Base-by-base conservation (phyloP, 805 yeast species). In the Sugiyamaella smithiae region DNA sequence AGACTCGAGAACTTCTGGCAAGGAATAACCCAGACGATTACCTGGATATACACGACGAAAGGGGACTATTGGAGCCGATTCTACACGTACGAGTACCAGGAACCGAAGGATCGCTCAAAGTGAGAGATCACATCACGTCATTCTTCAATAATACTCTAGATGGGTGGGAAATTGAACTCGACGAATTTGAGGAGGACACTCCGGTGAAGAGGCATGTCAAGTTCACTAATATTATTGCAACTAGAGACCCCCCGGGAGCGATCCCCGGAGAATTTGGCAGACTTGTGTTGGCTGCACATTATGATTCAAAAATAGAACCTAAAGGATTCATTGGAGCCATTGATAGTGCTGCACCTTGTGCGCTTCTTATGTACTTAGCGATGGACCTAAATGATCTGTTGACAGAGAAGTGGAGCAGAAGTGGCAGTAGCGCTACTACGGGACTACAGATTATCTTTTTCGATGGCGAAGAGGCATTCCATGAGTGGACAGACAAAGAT, bases 381-480 rank as follows among this genome's bases (percentile, higher is more conserved):
- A 60, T 65, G 40, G 61, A 55, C 1, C 33, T 48, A 20, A 62
- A 52, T 36, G 53, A 43, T n/a, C 54, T 59, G 23, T 49, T 62
- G 38, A 49, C 52, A 14, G 33, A 26, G 19, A 55, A 55, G 24
- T 61, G 65, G 66, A 42, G 28, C 2, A 28, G 32, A 7, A 43
- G 46, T 14, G 38, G 11, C 12, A 11, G 22, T 4, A 12, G 46
- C 2, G 48, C 42, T 19, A 28, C 40, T 7, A 32, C 56, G 3
- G 81, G 80, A 0, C 40, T 78, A 3, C 77, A 75, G 54, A 60
- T 78, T 5, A 63, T 80, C 0, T 80, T 80, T 54, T 77, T 78
- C 46, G 85, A 80, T 53, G 85, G 85, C 3, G 84, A 80, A 57
- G 85, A 80, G 57, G 83, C 85, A 0, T 51, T 78, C n/a, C 65